Conservation (phyloP, 1,284 basidiomycete species). For the Leccinum subspadiceum region DNA sequence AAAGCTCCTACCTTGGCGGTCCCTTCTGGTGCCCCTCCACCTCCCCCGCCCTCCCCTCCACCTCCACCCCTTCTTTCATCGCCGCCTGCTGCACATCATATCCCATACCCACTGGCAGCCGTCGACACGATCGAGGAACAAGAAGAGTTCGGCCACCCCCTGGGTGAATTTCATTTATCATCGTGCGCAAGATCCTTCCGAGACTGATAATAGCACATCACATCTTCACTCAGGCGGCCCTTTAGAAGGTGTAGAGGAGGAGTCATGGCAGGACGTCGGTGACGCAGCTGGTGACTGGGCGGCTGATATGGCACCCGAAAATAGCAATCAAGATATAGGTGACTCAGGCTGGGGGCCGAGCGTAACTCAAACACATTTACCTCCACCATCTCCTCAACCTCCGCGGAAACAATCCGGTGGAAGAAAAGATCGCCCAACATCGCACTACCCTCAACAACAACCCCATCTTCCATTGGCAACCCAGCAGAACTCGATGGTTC, state of each 20-base stretch:
- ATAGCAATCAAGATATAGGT: constrained; percentile 26
- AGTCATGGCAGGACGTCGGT: constrained; percentile 29
- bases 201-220: constrained; percentile 16
- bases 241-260: constrained; percentile 20
- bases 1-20: neutral
- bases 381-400: constrained; percentile 18
- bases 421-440: constrained; percentile 19
- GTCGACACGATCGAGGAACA: constrained; percentile 30
- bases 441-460: constrained; percentile 19
- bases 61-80: constrained; percentile 16
- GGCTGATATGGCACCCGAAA: constrained; percentile 18
- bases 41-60: constrained; percentile 9
- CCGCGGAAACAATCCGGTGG: constrained; percentile 16
- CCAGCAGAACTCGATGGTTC: constrained; percentile 8
- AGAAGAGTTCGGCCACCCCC: constrained; percentile 24
- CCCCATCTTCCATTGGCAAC: neutral
- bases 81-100: constrained; percentile 32
- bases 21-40: constrained; percentile 11
- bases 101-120: constrained; percentile 18
- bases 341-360: constrained; percentile 21
- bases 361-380: constrained; percentile 15
- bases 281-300: constrained; percentile 26
- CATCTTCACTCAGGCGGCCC: constrained; percentile 17
- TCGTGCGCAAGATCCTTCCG: neutral
- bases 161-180: constrained; percentile 18